phyloP scores from a whole-genome alignment of 352 stramenopile species.

The Phytophthora lateralis region DNA sequence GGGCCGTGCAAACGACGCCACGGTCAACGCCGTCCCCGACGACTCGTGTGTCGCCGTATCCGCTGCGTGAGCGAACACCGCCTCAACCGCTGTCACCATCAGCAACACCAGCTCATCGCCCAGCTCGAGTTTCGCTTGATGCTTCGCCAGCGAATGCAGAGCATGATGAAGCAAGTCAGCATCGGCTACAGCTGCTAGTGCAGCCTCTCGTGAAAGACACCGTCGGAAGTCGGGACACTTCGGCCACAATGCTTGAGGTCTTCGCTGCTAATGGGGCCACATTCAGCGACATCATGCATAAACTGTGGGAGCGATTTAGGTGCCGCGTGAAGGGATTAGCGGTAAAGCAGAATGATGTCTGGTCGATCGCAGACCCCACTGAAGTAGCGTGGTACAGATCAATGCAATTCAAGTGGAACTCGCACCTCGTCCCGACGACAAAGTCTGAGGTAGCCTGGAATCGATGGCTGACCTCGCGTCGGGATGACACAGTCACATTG shows the following conservation, averaged over 20 bases:
- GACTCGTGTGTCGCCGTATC: too few species aligned
- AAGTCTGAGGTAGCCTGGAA: conserved; percentile 17
- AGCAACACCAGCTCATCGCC: neutral
- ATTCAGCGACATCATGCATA: conserved; percentile 4
- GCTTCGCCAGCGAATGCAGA: neutral
- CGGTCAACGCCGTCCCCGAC: too few species aligned
- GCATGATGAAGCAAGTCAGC: neutral
- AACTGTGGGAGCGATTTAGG: neutral
- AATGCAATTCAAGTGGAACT: conserved; percentile 17
- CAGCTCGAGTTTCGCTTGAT: neutral
- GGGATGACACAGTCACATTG: conserved; percentile 9
- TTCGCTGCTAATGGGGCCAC: conserved; percentile 13
- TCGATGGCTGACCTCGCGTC: conserved; percentile 3
- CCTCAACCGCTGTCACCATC: neutral
- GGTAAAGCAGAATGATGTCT: neutral
- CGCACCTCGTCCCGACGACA: conserved; percentile 10
- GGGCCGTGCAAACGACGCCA: too few species aligned
- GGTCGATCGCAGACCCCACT: neutral
- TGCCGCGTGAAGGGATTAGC: neutral
- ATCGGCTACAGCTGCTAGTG: conserved; percentile 1
- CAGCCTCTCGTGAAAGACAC: conserved; percentile 12
- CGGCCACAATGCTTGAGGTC: conserved; percentile 2
- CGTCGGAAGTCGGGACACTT: neutral
- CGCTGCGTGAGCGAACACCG: neutral
- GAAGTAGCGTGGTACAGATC: conserved; percentile 1